A percentile compares a stretch with the other conserved stretches of the same genome.
phyloP scores from a whole-genome alignment of 106 monocot genomes.

The Chionographis japonica region DNA sequence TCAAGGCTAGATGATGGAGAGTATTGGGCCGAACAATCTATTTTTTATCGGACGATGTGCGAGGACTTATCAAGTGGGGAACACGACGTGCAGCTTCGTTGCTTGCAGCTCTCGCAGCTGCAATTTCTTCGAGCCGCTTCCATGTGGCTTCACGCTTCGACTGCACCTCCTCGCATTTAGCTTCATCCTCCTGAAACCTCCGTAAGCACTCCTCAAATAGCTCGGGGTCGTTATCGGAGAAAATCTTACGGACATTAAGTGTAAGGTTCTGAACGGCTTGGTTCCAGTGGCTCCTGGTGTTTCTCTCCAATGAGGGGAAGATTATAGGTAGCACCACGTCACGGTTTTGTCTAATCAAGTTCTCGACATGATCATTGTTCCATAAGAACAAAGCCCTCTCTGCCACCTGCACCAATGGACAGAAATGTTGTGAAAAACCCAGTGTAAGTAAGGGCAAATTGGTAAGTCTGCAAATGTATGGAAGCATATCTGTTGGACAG shows the following conservation, averaged over 20 bases:
- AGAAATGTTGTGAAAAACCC: background rate
- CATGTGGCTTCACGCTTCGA: constrained; percentile 13
- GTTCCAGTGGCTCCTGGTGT: constrained; percentile 34
- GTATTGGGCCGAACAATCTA: no score
- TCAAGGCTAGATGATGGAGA: no score
- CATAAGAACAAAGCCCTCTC: constrained; percentile 37
- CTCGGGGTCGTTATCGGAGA: constrained; percentile 31
- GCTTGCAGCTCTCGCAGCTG: constrained; percentile 8
- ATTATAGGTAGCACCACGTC: constrained; percentile 35
- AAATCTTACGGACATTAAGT: constrained; percentile 30
- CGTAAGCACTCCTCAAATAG: constrained; percentile 31
- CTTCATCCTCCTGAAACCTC: constrained; percentile 26
- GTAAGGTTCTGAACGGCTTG: constrained; percentile 40
- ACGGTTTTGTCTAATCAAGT: constrained; percentile 30
- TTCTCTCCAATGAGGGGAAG: constrained; percentile 29
- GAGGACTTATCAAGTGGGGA: background rate
- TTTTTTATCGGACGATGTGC: background rate
- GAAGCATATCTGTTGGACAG: no score
- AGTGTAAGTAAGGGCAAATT: no score
- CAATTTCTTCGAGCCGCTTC: constrained; percentile 28
- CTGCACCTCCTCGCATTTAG: constrained; percentile 1
- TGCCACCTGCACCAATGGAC: constrained; percentile 21
- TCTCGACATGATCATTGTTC: constrained; percentile 43
- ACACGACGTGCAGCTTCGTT: background rate
- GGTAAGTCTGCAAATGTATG: no score